These are phyloP conservation scores for Trametes coccinea DNA, from an alignment of 768 basidiomycete species.

Conservation along the genomic window DNA sequence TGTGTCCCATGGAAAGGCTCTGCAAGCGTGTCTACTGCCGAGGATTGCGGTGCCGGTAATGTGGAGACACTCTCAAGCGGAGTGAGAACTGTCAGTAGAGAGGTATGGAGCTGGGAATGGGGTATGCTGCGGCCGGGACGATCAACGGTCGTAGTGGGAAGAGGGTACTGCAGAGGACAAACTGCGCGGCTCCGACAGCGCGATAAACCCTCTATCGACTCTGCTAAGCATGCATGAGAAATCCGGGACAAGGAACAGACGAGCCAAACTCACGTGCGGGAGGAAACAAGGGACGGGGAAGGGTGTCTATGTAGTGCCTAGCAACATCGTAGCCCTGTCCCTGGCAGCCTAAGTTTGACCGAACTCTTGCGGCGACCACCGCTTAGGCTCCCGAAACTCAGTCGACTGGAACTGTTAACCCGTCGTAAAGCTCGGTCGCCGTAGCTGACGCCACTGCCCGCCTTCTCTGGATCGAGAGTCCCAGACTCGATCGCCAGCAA, in stretches of 20 bases:
- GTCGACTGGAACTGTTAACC: conserved; percentile 86
- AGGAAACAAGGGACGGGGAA: background rate
- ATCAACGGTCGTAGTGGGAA: conserved; percentile 17
- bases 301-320: conserved; percentile 30
- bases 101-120: conserved; percentile 22
- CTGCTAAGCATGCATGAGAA: conserved; percentile 8
- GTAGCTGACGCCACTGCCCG: conserved; percentile 94
- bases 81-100: conserved; percentile 17
- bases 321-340: conserved; percentile 60
- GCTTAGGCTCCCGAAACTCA: conserved; percentile 83
- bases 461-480: conserved; percentile 86
- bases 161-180: background rate
- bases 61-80: conserved; percentile 18
- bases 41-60: conserved; percentile 1
- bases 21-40: conserved; percentile 13
- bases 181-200: background rate
- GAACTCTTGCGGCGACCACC: conserved; percentile 57
- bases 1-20: conserved; percentile 10
- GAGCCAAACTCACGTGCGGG: conserved; percentile 10
- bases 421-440: conserved; percentile 91
- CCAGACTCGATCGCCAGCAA: conserved; percentile 91
- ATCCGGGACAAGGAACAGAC: background rate
- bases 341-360: conserved; percentile 64
- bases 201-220: background rate
- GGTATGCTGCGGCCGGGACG: conserved; percentile 19